phyloP scores from a whole-genome alignment of 768 basidiomycete species.

The Lactarius deliciosus region DNA sequence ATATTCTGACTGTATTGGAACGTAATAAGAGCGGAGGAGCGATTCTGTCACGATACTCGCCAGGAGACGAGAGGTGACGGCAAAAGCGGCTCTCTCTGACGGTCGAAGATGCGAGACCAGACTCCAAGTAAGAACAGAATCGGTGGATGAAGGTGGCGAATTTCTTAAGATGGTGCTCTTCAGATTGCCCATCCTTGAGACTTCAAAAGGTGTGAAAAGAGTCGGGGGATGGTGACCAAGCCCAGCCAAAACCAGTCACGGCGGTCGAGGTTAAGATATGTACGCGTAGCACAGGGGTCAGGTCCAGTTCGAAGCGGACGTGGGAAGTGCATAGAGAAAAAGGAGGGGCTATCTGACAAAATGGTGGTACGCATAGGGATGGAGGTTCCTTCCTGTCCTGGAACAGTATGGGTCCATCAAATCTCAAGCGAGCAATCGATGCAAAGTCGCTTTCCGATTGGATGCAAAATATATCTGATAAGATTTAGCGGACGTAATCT shows the following conservation, averaged over 20 bases:
- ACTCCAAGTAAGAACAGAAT: conserved; percentile 14
- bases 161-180: background rate
- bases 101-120: conserved; percentile 19
- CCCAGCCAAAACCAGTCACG: background rate
- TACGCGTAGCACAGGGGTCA: background rate
- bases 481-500: background rate
- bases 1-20: conserved; percentile 34
- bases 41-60: conserved; percentile 52
- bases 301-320: background rate
- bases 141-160: background rate
- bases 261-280: background rate
- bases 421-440: background rate
- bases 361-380: background rate
- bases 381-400: background rate
- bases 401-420: background rate
- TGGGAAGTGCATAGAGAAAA: background rate
- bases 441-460: background rate
- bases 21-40: conserved; percentile 45
- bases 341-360: background rate
- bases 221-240: background rate
- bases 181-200: background rate
- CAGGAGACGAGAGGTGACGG: conserved; percentile 48
- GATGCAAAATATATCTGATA: conserved; percentile 9
- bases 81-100: conserved; percentile 40
- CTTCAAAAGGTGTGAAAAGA: background rate